A percentile compares a stretch with the other conserved stretches of the same genome.
Evolutionary conservation across 2,329 filamentous ascomycete genomes (phyloP).

Genomic region (Fusarium sp.): DNA sequence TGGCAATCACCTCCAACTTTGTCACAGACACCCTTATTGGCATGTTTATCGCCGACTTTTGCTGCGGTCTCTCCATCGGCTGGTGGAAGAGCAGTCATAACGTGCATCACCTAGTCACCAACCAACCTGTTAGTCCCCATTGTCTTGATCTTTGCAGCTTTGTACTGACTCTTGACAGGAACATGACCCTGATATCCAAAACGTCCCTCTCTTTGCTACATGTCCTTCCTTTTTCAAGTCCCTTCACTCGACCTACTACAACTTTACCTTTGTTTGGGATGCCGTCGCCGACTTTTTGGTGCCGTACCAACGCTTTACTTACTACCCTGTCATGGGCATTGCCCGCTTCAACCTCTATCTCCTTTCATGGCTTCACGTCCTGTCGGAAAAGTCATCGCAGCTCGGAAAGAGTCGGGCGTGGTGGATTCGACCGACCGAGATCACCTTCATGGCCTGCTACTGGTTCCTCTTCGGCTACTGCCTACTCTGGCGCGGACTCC

Average conservation of each 20-base stretch:
- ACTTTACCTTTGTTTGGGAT: conserved; percentile 76
- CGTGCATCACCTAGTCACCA: conserved; percentile 78
- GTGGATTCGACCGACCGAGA: conserved; percentile 78
- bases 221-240: conserved; percentile 76
- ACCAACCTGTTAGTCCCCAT: conserved; percentile 65
- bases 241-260: conserved; percentile 76
- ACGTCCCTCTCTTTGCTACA: conserved; percentile 79
- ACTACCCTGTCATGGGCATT: conserved; percentile 78
- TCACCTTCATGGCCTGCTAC: conserved; percentile 75
- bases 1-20: conserved; percentile 74
- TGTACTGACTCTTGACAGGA: conserved; percentile 53
- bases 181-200: conserved; percentile 74
- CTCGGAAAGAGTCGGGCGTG: conserved; percentile 72
- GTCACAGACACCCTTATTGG: conserved; percentile 72
- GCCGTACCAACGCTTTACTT: conserved; percentile 75
- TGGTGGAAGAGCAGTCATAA: conserved; percentile 82
- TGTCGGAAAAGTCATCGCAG: conserved; percentile 68
- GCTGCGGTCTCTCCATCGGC: conserved; percentile 76
- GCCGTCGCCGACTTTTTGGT: conserved; percentile 72
- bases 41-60: conserved; percentile 76
- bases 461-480: conserved; percentile 79
- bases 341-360: conserved; percentile 82
- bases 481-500: conserved; percentile 73
- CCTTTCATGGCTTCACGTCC: conserved; percentile 76
- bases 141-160: neutral